Evolutionary conservation across 176 grass and related monocot genomes (phyloP), one percentile per base, ranked within the genome.

Genomic region (Oryza longistaminata): DNA sequence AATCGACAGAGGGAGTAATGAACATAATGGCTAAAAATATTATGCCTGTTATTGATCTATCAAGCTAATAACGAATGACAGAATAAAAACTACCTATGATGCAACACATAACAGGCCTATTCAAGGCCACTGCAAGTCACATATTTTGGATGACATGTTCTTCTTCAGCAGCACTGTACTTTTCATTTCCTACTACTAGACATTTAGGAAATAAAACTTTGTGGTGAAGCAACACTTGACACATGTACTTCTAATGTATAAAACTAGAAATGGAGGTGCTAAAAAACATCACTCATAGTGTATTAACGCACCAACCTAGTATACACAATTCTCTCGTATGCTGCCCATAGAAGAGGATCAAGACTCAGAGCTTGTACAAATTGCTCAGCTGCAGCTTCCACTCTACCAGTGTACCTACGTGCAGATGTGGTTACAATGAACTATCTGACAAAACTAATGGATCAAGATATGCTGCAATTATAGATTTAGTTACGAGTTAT

Each of bases 331-430:
- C 96, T n/a, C 42, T 96, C 96, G 9, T 99, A 99, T 88, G 93
- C 93, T 85, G 85, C 86, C 96, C 96, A 99, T 77, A 99, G 89
- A 91, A 99, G 93, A 88, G 96, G 96, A 77, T 99, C 96, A 68
- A 90, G 60, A 75, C 42, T 66, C 81, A 99, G 92, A 45, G 93
- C 91, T 87, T 96, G 96, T 35, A 75, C 84, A 85, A 94, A 99
- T 73, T 99, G 93, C 75, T 99, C 93, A 49, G 90, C 85, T 64
- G 96, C 96, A 69, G 83, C 82, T 78, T 73, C 79, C 75, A 88
- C 88, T 86, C 96, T 99, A 77, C 90, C 91, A 31, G 91, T 99
- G 91, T 92, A 96, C 71, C 96, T 99, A 78, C 64, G 90, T 55
- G 50, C 10, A 85, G 71, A 73, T 55, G 67, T 79, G 66, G 62